Conservation (phyloP, 306 rosid species). For the Nissolia schottii region DNA sequence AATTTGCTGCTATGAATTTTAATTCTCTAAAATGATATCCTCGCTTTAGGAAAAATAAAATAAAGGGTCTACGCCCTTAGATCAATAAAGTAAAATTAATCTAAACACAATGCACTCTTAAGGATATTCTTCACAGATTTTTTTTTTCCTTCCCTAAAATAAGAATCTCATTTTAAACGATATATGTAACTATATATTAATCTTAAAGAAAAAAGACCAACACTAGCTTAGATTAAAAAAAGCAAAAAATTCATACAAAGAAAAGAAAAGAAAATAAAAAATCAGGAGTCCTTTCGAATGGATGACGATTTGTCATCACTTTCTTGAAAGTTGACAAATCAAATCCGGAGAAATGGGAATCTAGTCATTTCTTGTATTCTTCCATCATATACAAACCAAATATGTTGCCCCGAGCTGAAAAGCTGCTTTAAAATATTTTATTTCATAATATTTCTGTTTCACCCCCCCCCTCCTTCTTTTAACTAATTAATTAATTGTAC, state of each 20-base stretch:
- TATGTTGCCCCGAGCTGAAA: constrained; percentile 20
- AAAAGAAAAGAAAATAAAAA: neutral
- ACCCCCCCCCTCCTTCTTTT: no score
- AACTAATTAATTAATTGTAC: no score
- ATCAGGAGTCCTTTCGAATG: constrained; percentile 2
- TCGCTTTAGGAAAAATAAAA: no score
- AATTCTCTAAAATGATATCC: no score
- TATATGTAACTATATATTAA: no score
- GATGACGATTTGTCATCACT: constrained; percentile 17
- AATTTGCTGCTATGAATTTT: neutral
- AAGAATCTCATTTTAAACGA: no score
- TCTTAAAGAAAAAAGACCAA: neutral
- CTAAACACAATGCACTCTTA: no score
- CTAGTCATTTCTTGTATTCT: constrained; percentile 40
- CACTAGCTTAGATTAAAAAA: neutral
- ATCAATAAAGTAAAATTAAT: no score
- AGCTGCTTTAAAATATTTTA: constrained; percentile 23
- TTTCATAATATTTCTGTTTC: neutral
- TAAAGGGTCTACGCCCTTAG: no score
- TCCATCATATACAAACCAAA: constrained; percentile 22
- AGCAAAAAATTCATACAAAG: neutral
- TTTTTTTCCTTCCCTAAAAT: no score
- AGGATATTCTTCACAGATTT: no score
- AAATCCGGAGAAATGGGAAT: constrained; percentile 40
- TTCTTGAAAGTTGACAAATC: constrained; percentile 34